Evolutionary conservation across 1,139 yeast species (phyloP).

Genomic region (Kurtzmaniella quercitrusa): DNA sequence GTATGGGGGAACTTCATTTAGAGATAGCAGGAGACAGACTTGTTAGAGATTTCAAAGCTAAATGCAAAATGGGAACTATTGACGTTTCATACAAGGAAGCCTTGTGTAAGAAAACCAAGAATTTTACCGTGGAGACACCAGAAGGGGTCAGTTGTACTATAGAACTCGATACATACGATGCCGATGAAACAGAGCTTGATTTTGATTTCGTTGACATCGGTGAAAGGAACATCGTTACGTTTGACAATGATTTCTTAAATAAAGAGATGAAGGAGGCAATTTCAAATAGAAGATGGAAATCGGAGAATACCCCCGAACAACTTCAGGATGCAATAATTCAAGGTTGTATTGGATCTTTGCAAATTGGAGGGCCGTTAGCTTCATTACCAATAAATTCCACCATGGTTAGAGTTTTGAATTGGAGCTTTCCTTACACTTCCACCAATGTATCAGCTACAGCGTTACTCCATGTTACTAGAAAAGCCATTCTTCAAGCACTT

Average conservation of each 20-base stretch:
- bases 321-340: slow-evolving; percentile 51
- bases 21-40: slow-evolving; percentile 83
- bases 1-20: slow-evolving; percentile 94
- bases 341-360: slow-evolving; percentile 68
- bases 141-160: slow-evolving; percentile 29
- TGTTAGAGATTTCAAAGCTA: slow-evolving; percentile 74
- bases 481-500: slow-evolving; percentile 32
- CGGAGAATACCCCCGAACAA: slow-evolving; percentile 42
- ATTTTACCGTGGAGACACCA: slow-evolving; percentile 9
- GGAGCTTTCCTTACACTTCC: slow-evolving; percentile 56
- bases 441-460: slow-evolving; percentile 22
- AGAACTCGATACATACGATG: slow-evolving; percentile 51
- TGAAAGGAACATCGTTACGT: slow-evolving; percentile 34
- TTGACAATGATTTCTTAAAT: slow-evolving; percentile 28
- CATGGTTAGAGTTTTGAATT: slow-evolving; percentile 44
- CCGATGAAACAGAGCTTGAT: slow-evolving; percentile 29
- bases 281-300: slow-evolving; percentile 48
- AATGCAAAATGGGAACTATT: slow-evolving; percentile 73
- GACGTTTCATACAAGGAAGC: slow-evolving; percentile 90
- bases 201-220: slow-evolving; percentile 36
- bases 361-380: slow-evolving; percentile 69
- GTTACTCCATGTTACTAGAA: slow-evolving; percentile 29
- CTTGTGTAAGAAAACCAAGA: slow-evolving; percentile 21
- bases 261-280: slow-evolving; percentile 21
- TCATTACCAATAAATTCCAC: slow-evolving; percentile 65